Evolutionary conservation across 495 filamentous ascomycete genomes (phyloP), one percentile per base, ranked within the genome.

Genomic region (Talaromyces borbonicus): DNA sequence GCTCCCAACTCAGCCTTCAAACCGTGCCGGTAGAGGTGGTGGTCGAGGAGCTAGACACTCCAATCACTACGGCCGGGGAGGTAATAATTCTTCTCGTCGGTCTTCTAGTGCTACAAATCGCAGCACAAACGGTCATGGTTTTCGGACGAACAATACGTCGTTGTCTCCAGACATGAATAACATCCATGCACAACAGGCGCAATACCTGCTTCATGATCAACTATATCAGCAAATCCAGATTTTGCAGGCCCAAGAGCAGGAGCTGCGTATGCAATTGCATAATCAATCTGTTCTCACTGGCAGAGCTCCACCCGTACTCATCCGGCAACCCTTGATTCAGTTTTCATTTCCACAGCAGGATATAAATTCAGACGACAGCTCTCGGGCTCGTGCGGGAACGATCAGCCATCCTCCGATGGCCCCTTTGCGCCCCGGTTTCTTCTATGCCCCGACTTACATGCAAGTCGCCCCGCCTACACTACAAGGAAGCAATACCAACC

Each of bases 231-330:
- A 81, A 48, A 82, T 79, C 45, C 78, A 81, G 58, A 50, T 75
- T 16, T 64, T 85, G 36, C 80, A 84, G 53, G 77, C 72, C 16
- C 80, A 85, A 58, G 76, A 80, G 46, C 77, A 82, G 48, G 73
- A 76, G 45, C 55, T 83, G 49, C 69, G 77, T 44, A 62, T 81
- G 49, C 77, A 80, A 48, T 61, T 80, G 23, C 79, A 83, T 35
- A 72, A 70, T 33, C 77, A 81, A 47, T 71, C 74, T 5, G 61
- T 79, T 26, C 52, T 70, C 12, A 77, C 76, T 19, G 67, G 65
- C 14, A 60, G 78, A 23, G 63, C 66, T 8, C 71, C 69, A 1
- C 71, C 71, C 29, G 59, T 67, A 15, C 56, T 72, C 40, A 69
- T 69, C 48, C 69, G 67, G 8, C 69, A 70, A 49, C 60, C 68